phyloP scores from a whole-genome alignment of 805 yeast genomes.

The Cyberlindnera xishuangbannaensis region DNA sequence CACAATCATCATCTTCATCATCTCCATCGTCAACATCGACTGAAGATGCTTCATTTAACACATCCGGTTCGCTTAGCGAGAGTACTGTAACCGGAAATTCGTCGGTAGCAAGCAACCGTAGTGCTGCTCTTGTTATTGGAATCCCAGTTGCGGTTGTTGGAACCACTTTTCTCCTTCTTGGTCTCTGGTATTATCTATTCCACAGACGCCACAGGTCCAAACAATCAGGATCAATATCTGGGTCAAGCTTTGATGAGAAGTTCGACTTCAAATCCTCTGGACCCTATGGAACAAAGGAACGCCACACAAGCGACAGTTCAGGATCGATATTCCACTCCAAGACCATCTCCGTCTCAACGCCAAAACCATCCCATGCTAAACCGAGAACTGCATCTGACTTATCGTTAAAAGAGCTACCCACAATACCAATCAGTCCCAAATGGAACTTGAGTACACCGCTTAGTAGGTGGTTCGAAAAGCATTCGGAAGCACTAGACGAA shows the following conservation, averaged over 20 bases:
- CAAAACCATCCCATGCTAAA: no score
- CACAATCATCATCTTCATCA: no score
- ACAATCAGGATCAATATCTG: slow-evolving; percentile 8
- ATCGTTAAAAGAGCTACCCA: slow-evolving; percentile 17
- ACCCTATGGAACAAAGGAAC: slow-evolving; percentile 4
- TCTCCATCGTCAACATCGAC: slow-evolving; percentile 9
- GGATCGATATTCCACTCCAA: neutral
- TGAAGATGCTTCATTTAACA: neutral
- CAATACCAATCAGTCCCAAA: slow-evolving; percentile 9
- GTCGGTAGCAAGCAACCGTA: slow-evolving; percentile 5
- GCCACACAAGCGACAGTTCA: slow-evolving; percentile 7
- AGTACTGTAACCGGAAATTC: neutral
- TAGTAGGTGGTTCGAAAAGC: slow-evolving; percentile 24
- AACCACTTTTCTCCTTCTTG: slow-evolving; percentile 8
- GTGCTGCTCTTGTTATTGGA: slow-evolving; percentile 22
- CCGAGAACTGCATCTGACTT: slow-evolving; percentile 15
- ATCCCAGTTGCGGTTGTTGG: slow-evolving; percentile 23
- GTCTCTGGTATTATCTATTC: slow-evolving; percentile 13
- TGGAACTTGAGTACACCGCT: slow-evolving; percentile 24
- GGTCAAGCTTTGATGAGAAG: slow-evolving; percentile 21
- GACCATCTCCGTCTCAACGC: no score
- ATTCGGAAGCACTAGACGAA: slow-evolving; percentile 7
- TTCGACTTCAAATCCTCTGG: slow-evolving; percentile 15
- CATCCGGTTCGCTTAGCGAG: neutral
- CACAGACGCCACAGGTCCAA: slow-evolving; percentile 7